Evolutionary conservation across 805 yeast species (phyloP).

Genomic region (Pichia phayaonensis): DNA sequence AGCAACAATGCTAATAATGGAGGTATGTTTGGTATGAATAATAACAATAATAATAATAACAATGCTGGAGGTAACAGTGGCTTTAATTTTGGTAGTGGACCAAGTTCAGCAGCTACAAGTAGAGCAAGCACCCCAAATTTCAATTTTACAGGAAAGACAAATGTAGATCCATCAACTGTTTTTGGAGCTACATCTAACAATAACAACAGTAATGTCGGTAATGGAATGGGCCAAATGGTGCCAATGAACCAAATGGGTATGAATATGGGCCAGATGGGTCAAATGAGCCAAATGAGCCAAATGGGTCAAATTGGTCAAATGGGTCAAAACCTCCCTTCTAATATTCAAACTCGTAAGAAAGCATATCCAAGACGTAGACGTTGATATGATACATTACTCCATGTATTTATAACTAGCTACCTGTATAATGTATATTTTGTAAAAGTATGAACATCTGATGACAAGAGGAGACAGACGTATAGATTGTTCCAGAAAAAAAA

Average conservation of each 20-base stretch:
- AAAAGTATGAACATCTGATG: background rate
- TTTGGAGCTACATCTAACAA: slow-evolving; percentile 9
- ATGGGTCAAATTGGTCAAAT: background rate
- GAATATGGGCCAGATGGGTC: background rate
- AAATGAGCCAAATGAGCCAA: background rate
- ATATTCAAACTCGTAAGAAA: background rate
- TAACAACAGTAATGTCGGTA: background rate
- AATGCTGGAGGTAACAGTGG: background rate
- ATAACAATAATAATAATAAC: background rate
- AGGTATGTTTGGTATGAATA: background rate
- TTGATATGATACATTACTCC: background rate
- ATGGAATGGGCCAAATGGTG: background rate
- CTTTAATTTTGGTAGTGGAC: background rate
- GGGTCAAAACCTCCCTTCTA: background rate
- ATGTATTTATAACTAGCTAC: background rate
- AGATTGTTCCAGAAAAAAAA: background rate
- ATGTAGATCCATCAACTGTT: slow-evolving; percentile 23
- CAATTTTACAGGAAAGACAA: slow-evolving; percentile 25
- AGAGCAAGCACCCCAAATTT: slow-evolving; percentile 26
- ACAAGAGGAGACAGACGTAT: too few species aligned
- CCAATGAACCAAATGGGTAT: background rate
- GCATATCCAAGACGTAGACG: slow-evolving; percentile 1
- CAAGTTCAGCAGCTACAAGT: background rate
- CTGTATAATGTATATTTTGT: background rate
- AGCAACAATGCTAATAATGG: background rate